A percentile compares a stretch with the other conserved stretches of the same genome.
Conservation (phyloP, 495 filamentous ascomycete genomes). For the Xylaria telfairii region DNA sequence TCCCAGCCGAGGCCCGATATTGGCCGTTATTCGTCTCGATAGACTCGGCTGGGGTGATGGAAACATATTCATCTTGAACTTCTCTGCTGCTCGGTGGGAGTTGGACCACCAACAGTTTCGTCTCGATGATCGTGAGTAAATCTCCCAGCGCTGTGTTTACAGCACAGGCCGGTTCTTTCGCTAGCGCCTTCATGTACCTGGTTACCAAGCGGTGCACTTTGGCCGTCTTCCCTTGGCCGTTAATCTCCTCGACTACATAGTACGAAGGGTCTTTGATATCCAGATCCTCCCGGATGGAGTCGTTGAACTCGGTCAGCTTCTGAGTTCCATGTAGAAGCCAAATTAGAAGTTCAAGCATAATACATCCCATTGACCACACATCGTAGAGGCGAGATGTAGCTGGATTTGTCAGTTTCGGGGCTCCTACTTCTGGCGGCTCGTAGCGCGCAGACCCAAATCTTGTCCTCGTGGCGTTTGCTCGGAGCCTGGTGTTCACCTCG, state of each 20-base stretch:
- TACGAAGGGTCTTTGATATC: background rate
- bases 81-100: constrained; percentile 14
- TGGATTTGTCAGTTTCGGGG: background rate
- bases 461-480: constrained; percentile 25
- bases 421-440: constrained; percentile 36
- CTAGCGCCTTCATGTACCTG: background rate
- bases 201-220: constrained; percentile 24
- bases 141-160: constrained; percentile 30
- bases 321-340: constrained; percentile 44
- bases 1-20: background rate
- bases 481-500: background rate
- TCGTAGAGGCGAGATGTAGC: constrained; percentile 41
- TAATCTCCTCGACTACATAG: background rate
- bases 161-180: constrained; percentile 18
- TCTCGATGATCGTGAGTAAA: constrained; percentile 31
- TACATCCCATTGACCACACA: constrained; percentile 49
- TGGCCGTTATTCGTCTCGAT: background rate
- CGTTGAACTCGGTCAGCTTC: constrained; percentile 27
- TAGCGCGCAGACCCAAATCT: constrained; percentile 29
- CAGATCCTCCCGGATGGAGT: constrained; percentile 20
- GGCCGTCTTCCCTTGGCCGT: constrained; percentile 7
- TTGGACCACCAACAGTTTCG: constrained; percentile 34
- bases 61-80: background rate
- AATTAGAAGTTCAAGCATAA: constrained; percentile 44
- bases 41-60: background rate